These are phyloP conservation scores for Marasmius tenuissimus DNA, from an alignment of 1,284 basidiomycete genomes.

Conservation along the genomic window DNA sequence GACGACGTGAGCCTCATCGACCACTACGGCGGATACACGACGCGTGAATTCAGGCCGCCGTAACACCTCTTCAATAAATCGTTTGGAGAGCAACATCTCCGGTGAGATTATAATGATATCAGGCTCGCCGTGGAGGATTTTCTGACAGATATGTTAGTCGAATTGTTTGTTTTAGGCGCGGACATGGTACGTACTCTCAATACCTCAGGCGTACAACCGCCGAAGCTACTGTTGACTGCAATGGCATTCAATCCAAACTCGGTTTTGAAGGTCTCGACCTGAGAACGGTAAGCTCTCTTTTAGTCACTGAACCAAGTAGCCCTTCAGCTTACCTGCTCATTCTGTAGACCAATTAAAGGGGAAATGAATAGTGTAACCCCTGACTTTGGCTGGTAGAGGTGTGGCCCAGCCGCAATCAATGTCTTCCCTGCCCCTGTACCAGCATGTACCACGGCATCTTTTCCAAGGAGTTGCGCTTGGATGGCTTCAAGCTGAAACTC, in stretches of 20 bases:
- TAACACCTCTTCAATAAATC: constrained; percentile 32
- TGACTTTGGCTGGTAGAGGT: constrained; percentile 24
- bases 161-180: neutral
- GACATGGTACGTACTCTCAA: constrained; percentile 10
- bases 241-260: constrained; percentile 15
- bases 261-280: constrained; percentile 16
- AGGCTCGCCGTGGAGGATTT: constrained; percentile 26
- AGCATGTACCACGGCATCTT: constrained; percentile 33
- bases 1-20: constrained; percentile 41
- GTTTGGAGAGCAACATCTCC: constrained; percentile 34
- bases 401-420: constrained; percentile 30
- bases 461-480: constrained; percentile 21
- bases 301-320: neutral
- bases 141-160: constrained; percentile 17
- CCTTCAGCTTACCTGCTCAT: constrained; percentile 35
- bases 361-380: constrained; percentile 33
- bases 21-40: constrained; percentile 29
- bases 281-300: neutral
- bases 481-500: constrained; percentile 23
- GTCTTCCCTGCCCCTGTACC: constrained; percentile 36
- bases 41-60: constrained; percentile 25
- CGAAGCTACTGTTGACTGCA: constrained; percentile 17
- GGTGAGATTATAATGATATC: constrained; percentile 39
- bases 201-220: constrained; percentile 16
- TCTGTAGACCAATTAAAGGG: constrained; percentile 35